These are phyloP conservation scores for Astrocystis sublimbata DNA, from an alignment of 495 filamentous ascomycete species.

Conservation along the genomic window DNA sequence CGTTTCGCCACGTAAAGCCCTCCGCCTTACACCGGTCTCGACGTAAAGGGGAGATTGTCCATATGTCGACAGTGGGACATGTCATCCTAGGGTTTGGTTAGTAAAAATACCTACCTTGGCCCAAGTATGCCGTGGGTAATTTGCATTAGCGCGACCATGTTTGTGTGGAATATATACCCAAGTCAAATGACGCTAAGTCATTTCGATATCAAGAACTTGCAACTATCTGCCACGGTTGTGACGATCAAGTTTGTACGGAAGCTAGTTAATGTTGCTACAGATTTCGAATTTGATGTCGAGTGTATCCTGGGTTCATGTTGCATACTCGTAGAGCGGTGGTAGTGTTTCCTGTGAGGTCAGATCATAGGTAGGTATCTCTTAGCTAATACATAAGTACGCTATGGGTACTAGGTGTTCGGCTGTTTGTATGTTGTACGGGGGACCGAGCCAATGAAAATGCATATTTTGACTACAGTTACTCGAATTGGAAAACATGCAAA, in stretches of 20 bases:
- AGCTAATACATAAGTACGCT: constrained; percentile 6
- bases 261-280: too few relatives aligned
- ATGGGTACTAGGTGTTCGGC: background rate
- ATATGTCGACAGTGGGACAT: background rate
- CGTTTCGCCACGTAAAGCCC: background rate
- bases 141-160: background rate
- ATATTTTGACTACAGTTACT: background rate
- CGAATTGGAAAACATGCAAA: background rate
- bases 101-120: background rate
- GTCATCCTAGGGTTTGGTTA: constrained; percentile 1
- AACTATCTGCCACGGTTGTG: too few relatives aligned
- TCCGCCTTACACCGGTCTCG: background rate
- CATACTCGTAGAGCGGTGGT: background rate
- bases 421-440: background rate
- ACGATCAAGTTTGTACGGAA: too few relatives aligned
- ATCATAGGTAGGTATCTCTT: background rate
- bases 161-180: constrained; percentile 4
- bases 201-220: background rate
- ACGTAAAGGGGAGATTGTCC: background rate
- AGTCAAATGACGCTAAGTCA: background rate
- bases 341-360: background rate
- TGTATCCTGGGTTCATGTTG: background rate
- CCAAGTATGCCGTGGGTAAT: too few relatives aligned
- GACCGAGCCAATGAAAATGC: constrained; percentile 3
- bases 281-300: background rate